These are phyloP conservation scores for Pseudogymnoascus sp. DNA, from an alignment of 2,329 filamentous ascomycete species.

Conservation along the genomic window DNA sequence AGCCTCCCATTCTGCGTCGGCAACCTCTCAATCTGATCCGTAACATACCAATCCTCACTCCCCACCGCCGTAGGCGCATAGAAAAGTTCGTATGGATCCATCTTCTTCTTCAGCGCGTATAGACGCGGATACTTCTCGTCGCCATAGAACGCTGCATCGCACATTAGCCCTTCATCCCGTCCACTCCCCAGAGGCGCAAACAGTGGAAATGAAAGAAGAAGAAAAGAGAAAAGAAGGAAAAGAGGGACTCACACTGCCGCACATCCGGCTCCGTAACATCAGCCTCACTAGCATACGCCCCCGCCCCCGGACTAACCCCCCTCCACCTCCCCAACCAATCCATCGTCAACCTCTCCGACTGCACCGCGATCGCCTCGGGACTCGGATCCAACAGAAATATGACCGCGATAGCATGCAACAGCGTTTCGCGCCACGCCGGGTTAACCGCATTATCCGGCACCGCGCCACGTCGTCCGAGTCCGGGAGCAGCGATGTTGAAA, in stretches of 20 bases:
- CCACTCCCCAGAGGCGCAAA: background rate
- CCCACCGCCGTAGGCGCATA: conserved; percentile 18
- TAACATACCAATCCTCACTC: conserved; percentile 25
- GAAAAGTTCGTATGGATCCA: conserved; percentile 37
- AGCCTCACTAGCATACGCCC: conserved; percentile 42
- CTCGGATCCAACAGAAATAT: conserved; percentile 24
- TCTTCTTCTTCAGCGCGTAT: conserved; percentile 38
- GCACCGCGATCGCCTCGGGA: conserved; percentile 31
- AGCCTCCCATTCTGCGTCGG: conserved; percentile 17
- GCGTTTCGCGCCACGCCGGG: conserved; percentile 19
- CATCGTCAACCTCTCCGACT: conserved; percentile 28
- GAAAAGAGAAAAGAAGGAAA: too few species aligned
- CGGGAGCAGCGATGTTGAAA: conserved; percentile 21
- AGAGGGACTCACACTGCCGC: conserved; percentile 14
- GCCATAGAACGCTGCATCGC: background rate
- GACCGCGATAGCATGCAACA: conserved; percentile 28
- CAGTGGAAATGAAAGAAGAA: background rate
- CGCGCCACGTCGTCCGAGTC: background rate
- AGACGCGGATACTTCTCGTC: conserved; percentile 30
- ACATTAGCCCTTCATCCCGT: background rate
- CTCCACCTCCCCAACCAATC: conserved; percentile 16
- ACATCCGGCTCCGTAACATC: conserved; percentile 36
- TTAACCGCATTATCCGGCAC: conserved; percentile 32
- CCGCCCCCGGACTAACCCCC: conserved; percentile 23
- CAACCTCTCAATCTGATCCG: conserved; percentile 13